Conservation (phyloP, 805 yeast species). For the Ogataea populi-albae region DNA sequence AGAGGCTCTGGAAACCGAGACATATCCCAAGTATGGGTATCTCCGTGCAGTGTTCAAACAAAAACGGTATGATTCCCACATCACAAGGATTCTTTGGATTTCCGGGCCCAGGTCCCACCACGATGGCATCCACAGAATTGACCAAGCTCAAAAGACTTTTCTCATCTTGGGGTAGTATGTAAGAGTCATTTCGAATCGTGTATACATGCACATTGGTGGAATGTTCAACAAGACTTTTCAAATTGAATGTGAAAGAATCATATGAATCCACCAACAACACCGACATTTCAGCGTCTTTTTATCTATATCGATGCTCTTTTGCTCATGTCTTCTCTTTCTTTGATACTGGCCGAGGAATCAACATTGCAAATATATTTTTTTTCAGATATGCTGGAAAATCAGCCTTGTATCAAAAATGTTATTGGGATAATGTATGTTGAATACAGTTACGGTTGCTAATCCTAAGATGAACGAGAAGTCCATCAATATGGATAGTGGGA, state of each 20-base stretch:
- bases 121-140: slow-evolving; percentile 63
- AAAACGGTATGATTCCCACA: slow-evolving; percentile 63
- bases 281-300: slow-evolving; percentile 31
- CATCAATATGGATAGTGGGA: too few relatives aligned
- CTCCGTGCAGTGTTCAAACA: slow-evolving; percentile 40
- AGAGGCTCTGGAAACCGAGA: slow-evolving; percentile 85
- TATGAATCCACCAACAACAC: slow-evolving; percentile 85
- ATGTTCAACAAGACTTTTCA: slow-evolving; percentile 56
- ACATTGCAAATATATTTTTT: too few relatives aligned
- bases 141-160: slow-evolving; percentile 41
- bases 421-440: too few relatives aligned
- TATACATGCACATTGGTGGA: slow-evolving; percentile 50
- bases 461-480: too few relatives aligned
- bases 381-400: too few relatives aligned
- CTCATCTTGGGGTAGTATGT: slow-evolving; percentile 32
- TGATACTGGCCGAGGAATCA: too few relatives aligned
- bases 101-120: slow-evolving; percentile 98
- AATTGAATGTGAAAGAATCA: slow-evolving; percentile 90
- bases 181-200: slow-evolving; percentile 63
- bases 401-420: too few relatives aligned
- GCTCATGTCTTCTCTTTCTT: neutral
- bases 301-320: slow-evolving; percentile 1
- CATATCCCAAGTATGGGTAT: slow-evolving; percentile 89
- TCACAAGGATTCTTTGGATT: slow-evolving; percentile 64
- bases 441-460: too few relatives aligned